Evolutionary conservation across 2,329 filamentous ascomycete species (phyloP).

Genomic region (Bipolaris gigantea): DNA sequence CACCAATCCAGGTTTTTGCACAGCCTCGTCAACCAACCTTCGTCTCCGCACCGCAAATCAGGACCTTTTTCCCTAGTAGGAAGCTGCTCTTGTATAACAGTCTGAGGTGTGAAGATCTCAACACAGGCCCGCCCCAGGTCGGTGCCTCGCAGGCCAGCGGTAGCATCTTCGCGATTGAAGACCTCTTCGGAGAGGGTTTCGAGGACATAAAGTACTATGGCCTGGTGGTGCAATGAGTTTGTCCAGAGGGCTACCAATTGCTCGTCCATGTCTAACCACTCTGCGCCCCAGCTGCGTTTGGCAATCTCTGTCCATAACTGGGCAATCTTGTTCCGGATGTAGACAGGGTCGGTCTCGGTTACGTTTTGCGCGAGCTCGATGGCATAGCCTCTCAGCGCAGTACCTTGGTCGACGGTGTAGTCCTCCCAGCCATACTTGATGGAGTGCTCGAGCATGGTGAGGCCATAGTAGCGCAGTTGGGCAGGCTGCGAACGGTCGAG

Average conservation of each 20-base stretch:
- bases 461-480: slow-evolving; percentile 87
- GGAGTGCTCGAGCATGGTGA: slow-evolving; percentile 87
- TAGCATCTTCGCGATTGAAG: slow-evolving; percentile 85
- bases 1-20: slow-evolving; percentile 74
- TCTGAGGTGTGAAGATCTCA: slow-evolving; percentile 85
- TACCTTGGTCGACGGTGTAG: slow-evolving; percentile 69
- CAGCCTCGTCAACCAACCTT: slow-evolving; percentile 85
- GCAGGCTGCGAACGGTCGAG: slow-evolving; percentile 73
- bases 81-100: slow-evolving; percentile 74
- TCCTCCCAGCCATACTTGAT: slow-evolving; percentile 83
- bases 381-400: slow-evolving; percentile 73
- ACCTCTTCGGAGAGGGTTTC: slow-evolving; percentile 94
- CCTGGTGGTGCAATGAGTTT: slow-evolving; percentile 67
- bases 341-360: slow-evolving; percentile 72
- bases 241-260: slow-evolving; percentile 80
- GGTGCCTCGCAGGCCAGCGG: slow-evolving; percentile 79
- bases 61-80: slow-evolving; percentile 70
- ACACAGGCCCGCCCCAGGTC: slow-evolving; percentile 86
- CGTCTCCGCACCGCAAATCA: slow-evolving; percentile 72
- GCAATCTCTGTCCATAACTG: slow-evolving; percentile 94
- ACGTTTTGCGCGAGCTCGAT: slow-evolving; percentile 75
- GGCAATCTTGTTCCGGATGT: slow-evolving; percentile 89
- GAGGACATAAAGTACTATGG: slow-evolving; percentile 83
- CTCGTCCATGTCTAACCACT: slow-evolving; percentile 94
- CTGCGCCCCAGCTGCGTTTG: slow-evolving; percentile 87